These are phyloP conservation scores for Wilcoxina mikolae DNA, from an alignment of 495 filamentous ascomycete species.

Conservation along the genomic window DNA sequence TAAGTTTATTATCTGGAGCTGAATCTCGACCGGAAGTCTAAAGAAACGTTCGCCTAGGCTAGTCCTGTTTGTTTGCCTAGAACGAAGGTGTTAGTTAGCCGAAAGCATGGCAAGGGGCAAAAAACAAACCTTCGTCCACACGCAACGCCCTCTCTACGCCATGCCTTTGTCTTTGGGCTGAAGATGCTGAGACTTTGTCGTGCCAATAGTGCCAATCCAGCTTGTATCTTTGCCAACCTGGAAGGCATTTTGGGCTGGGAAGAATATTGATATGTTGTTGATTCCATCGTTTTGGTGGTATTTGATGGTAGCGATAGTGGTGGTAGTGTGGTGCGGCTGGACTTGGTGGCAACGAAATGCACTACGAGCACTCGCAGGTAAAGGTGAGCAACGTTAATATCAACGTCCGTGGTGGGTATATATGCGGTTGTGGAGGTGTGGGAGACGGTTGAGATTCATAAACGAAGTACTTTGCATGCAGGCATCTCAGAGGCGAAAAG, in stretches of 20 bases:
- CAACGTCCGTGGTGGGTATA: no score
- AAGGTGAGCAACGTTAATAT: no score
- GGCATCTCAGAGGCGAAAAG: no score
- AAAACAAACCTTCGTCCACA: no score
- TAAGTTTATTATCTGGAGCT: slow-evolving; percentile 22
- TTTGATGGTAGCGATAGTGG: neutral
- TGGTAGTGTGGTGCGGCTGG: neutral
- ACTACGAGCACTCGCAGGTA: no score
- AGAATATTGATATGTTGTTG: neutral
- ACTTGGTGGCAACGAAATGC: no score
- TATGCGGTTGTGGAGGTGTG: no score
- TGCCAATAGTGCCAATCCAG: neutral
- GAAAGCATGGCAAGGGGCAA: no score
- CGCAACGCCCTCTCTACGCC: no score
- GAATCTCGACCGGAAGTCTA: slow-evolving; percentile 23
- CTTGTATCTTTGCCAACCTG: neutral
- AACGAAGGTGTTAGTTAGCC: no score
- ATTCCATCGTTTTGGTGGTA: neutral
- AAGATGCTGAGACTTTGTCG: neutral
- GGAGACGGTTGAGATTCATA: no score
- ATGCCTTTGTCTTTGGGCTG: neutral
- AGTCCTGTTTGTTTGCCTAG: neutral
- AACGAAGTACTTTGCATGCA: no score
- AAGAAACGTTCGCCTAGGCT: slow-evolving; percentile 20
- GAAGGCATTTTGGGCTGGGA: neutral